Base-by-base conservation (phyloP, 192 early-diverging fungal genomes). In the Coemansia erecta region DNA sequence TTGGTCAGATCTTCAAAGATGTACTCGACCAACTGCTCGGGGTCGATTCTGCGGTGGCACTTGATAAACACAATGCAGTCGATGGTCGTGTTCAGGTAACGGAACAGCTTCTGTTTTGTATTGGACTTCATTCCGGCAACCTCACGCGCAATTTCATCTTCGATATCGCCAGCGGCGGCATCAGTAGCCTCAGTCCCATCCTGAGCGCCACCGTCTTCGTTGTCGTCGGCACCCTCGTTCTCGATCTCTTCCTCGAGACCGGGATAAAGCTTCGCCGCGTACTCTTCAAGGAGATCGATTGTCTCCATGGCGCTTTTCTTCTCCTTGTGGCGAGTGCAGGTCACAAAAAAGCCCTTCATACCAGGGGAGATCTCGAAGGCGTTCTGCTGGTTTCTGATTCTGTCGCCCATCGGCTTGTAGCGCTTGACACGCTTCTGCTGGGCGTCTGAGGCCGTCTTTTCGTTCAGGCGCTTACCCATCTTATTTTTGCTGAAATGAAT, bases 301-400 rank as follows among this genome's bases (percentile, higher is more conserved):
- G 62, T 60, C 58, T 80, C 77, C 6, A 40, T 24, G 0, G 72
- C 77, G 55, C 68, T 55, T 31, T 75, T 80, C 56, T 66, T 71
- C 56, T 80, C 77, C 26, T 64, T 49, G 17, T 73, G 67, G 31
- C 77, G 72, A 17, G 44, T 68, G 51, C 72, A 75, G 8, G 77
- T 71, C 37, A 59, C 72, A 56, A 80, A 80, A 33, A 80, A 75
- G 8, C 77, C 77, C 61, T 64, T 73, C 77, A 80, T 80, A 13
- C 68, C 68, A 0, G 77, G 77, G 15, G 77, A 73, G 6, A 80
- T 71, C 6, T 71, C 72, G 46, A 80, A 80, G n/a, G 53, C 52
- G 33, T 68, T 74, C 13, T 74, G 61, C 22, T 64, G 64, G 58
- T 75, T 74, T 59, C 57, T 74, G 58, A 71, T 53, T 11, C 77